Evolutionary conservation across 2,329 filamentous ascomycete genomes (phyloP), one percentile per base, ranked within the genome.

Genomic region (Lizonia empirigonia): DNA sequence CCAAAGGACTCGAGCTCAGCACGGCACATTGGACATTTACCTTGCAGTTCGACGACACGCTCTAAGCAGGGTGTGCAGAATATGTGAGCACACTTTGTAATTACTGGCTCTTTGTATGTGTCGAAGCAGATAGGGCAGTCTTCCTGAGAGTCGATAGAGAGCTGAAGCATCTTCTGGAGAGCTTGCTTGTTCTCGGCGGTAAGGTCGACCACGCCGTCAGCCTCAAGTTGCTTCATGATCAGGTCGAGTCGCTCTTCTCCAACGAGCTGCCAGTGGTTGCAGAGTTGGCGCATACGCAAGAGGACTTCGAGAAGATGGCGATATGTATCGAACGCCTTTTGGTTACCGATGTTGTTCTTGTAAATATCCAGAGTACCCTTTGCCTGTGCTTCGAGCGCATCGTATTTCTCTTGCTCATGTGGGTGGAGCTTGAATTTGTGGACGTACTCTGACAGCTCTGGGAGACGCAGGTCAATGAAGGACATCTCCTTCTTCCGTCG

Each of bases 201-300:
- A 19, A 95, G 78, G 0, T 82, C 79, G 0, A 95, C 86, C 1
- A 87, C 78, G 38, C 85, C 82, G 59, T 88, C 78, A 13, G 83
- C 80, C 34, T 90, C 87, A 2, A 95, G 78, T 2, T 89, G 77
- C 16, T 82, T 78, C 67, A 93, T 78, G 18, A 96, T 80, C n/a
- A 85, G 83, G 8, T 83, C 81, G n/a, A 95, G 80, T 10, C 89
- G 85, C 24, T 71, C 68, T 56, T 88, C 80, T 40, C 86, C 87
- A 65, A 89, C 90, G 9, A 97, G 81, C 7, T 87, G 86, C 90
- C 90, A 95, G 69, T 96, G 91, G 59, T 93, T 91, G 74, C 91
- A 96, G 69, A 89, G 83, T 74, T 96, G 91, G 15, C 92, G 84
- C 59, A 96, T 83, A 10, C 92, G 86, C 5, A 96, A 82, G 4